Evolutionary conservation across 164 flowering plant species (phyloP).

Genomic region (Malania oleifera): DNA sequence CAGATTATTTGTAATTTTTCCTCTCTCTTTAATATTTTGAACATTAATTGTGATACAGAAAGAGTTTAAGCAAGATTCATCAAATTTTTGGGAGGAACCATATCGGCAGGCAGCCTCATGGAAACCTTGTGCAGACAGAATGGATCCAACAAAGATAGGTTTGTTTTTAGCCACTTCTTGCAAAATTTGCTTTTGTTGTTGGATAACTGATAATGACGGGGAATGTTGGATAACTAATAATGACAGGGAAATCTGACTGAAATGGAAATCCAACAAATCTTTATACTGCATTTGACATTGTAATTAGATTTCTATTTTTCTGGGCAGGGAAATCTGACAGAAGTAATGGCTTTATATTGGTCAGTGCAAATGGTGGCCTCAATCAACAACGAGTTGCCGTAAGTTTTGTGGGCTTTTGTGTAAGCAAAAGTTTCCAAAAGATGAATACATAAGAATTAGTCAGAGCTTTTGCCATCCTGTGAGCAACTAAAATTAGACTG

Average conservation of each 20-base stretch:
- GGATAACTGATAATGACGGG: neutral
- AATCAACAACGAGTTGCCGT: constrained; percentile 99
- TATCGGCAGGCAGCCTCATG: constrained; percentile 50
- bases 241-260: neutral
- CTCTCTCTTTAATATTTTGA: neutral
- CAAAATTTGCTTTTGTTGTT: neutral
- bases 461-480: too few species aligned
- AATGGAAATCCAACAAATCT: constrained; percentile 4
- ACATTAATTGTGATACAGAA: constrained; percentile 32
- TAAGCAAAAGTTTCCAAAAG: too few species aligned
- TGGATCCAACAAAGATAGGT: constrained; percentile 27
- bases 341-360: constrained; percentile 66
- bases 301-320: constrained; percentile 6
- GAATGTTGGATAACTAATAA: neutral
- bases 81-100: constrained; percentile 62
- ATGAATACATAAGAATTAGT: too few species aligned
- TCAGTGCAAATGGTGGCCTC: constrained; percentile 99
- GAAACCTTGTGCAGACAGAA: constrained; percentile 76
- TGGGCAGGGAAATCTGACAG: constrained; percentile 35
- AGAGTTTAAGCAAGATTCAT: constrained; percentile 36
- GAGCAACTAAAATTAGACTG: too few species aligned
- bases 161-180: neutral
- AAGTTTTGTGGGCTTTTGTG: constrained; percentile 34
- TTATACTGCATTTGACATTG: neutral
- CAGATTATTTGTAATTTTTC: neutral